Base-by-base conservation (phyloP, 257 asterid species). In the Gentiana straminea region DNA sequence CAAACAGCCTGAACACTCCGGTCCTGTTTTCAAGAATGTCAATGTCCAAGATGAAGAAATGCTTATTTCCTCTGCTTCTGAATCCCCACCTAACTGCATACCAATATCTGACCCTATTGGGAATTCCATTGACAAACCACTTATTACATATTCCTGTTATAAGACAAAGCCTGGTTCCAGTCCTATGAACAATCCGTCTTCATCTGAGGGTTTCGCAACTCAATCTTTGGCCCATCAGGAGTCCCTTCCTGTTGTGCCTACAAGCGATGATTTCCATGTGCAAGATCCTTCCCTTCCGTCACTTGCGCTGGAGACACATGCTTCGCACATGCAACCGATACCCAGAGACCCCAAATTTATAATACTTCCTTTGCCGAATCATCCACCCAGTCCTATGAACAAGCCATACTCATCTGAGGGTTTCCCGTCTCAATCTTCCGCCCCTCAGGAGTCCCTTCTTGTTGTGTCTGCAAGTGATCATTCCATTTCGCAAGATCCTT, bases 41-140 rank as follows among this genome's bases (percentile, higher is more conserved):
- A 74, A 71, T 66, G 78, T 71, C 51, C 69, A 76, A 57, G 68
- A 63, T 60, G 64, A 63, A 59, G 48, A 51, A 57, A 59, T 72
- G 57, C 67, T 60, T 68, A 74, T 59, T 63, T 69, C 76, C n/a
- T 52, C 71, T 52, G 54, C 55, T 56, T 45, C 75, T 13, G 74
- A 70, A 66, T 60, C 72, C 34, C 62, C 79, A 36, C 56, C 62
- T 49, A 63, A 56, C 45, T 63, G 54, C 15, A 65, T 67, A 61
- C 58, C 77, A 63, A 41, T 65, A 60, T 44, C 74, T 54, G 24
- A 55, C 52, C 55, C 61, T 57, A 60, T 66, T 52, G 73, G 57
- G 70, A 62, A 43, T 69, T 72, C 70, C 51, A 51, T 56, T 13
- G 75, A 56, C 61, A 67, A 65, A 67, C 55, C 63, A 55, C 71